These are phyloP conservation scores for Colletotrichum orchidophilum DNA, from an alignment of 2,329 filamentous ascomycete species.

Conservation along the genomic window DNA sequence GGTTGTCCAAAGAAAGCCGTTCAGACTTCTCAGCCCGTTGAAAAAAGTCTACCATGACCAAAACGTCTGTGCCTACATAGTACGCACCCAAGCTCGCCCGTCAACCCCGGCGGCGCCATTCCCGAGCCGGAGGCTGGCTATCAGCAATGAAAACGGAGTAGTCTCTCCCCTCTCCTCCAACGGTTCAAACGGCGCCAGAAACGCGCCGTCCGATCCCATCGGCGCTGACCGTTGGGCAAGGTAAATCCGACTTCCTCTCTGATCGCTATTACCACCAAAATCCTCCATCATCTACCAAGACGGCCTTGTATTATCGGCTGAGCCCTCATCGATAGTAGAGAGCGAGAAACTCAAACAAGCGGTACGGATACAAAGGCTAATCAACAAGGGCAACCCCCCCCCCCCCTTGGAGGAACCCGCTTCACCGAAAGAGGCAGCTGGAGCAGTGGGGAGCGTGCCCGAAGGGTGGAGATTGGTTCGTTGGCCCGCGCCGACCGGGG, in stretches of 20 bases:
- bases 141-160: background rate
- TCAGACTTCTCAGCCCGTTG: background rate
- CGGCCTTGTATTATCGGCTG: background rate
- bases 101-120: background rate
- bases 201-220: background rate
- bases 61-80: background rate
- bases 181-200: background rate
- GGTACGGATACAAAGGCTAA: background rate
- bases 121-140: background rate
- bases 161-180: background rate
- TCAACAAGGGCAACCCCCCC: background rate
- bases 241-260: background rate
- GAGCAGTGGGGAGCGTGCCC: background rate
- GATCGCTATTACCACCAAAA: background rate
- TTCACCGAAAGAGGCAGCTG: conserved; percentile 32
- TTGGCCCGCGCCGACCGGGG: background rate
- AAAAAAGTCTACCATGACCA: background rate
- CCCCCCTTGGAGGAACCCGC: conserved; percentile 5
- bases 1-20: background rate
- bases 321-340: background rate
- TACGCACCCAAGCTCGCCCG: background rate
- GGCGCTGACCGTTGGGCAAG: conserved; percentile 23
- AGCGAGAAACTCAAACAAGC: too few species aligned
- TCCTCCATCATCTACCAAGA: background rate
- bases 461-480: background rate